Conservation (phyloP, 1,284 basidiomycete species). For the Melampsora americana region DNA sequence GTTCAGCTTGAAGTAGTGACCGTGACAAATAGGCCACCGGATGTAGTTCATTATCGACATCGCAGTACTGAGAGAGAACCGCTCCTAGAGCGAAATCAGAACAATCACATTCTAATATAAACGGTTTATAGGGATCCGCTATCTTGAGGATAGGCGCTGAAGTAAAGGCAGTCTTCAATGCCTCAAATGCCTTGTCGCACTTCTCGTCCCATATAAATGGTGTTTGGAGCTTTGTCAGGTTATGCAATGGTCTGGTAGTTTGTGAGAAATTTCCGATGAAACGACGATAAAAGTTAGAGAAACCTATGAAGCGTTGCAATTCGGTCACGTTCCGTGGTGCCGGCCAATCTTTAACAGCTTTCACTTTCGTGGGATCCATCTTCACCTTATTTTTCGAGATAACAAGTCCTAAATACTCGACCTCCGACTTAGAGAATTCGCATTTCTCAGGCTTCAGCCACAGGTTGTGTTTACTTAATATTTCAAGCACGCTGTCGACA, state of each 20-base stretch:
- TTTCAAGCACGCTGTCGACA: neutral
- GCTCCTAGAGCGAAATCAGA: constrained; percentile 6
- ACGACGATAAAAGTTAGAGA: constrained; percentile 56
- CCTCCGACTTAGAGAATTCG: neutral
- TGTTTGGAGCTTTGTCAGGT: neutral
- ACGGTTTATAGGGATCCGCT: neutral
- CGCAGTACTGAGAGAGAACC: neutral
- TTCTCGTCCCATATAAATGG: neutral
- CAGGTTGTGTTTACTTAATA: neutral
- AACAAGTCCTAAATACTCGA: constrained; percentile 25
- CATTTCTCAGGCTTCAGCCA: constrained; percentile 1
- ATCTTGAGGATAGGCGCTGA: constrained; percentile 53
- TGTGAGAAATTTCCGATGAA: constrained; percentile 56
- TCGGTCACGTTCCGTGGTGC: constrained; percentile 48
- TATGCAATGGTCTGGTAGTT: neutral
- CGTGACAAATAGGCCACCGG: neutral
- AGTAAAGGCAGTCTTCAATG: constrained; percentile 53
- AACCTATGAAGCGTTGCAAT: constrained; percentile 53
- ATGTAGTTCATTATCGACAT: neutral
- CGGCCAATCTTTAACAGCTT: constrained; percentile 56
- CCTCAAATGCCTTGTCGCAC: constrained; percentile 46
- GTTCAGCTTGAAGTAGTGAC: neutral
- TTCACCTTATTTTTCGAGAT: constrained; percentile 51
- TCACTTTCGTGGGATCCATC: constrained; percentile 58
- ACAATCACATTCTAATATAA: neutral